Base-by-base conservation (phyloP, 2,329 filamentous ascomycete species). In the Stylonectria norvegica region DNA sequence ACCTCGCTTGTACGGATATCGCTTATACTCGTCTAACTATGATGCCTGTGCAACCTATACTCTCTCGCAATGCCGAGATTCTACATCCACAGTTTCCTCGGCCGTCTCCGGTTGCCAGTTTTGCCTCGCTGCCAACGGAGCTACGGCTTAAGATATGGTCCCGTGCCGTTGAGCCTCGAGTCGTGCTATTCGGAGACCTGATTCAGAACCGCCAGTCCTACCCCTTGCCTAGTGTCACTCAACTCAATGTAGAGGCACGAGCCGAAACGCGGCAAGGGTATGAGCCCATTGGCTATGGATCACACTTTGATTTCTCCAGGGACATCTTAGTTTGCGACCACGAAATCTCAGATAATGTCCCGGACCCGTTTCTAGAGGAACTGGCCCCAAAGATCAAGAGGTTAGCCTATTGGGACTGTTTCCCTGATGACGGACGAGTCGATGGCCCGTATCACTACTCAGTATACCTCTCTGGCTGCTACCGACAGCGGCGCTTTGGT, bases 321-420 rank as follows among this genome's bases (percentile, higher is more conserved):
- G 64, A 67, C 37, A 66, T 67, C 25, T 43, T 66, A 27, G 60
- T 67, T 36, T 67, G 64, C 47, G 64, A 67, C 44, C 55, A 61
- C 41, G 61, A 53, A 40, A 62, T 67, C 36, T 56, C 60, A 14
- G 62, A 66, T 20, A 53, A 61, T 38, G 55, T 49, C 18, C 48
- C 55, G 27, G 57, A 63, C 23, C 48, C 56, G 28, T 57, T 58
- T 14, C 50, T 66, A 16, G 63, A 66, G 31, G 47, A 56, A 11
- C 48, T 67, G 20, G 63, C 62, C 1, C 57, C 59, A 14, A 54
- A 54, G 18, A 56, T 66, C 39, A 58, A 60, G 42, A 58, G 61
- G 28, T 48, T 66, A 20, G 64, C 61, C 9, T 66, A 65, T 33
- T 67, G 64, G 64, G 64, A 67, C 45, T 67, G 64, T 44, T 63